Percentiles rank a stretch among this genome's conserved stretches.
Evolutionary conservation across 176 grass and related monocot species (phyloP).

Genomic region (Oryza longistaminata): DNA sequence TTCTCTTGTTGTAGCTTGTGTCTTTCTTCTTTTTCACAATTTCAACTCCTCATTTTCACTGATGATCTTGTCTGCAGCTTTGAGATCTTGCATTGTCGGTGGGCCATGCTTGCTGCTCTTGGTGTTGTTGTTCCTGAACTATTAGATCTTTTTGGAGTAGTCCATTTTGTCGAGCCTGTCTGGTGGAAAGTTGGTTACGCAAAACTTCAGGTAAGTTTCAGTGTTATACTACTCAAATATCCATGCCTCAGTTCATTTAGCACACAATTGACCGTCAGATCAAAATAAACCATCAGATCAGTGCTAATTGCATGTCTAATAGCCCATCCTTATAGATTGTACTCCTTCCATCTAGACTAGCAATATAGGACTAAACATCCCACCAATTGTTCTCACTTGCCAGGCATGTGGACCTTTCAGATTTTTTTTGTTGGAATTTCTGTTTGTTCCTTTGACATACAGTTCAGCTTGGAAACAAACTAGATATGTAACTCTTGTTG

Average conservation of each 20-base stretch:
- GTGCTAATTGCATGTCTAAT: not conserved
- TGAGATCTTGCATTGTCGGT: conserved; percentile 91
- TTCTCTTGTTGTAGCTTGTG: not conserved
- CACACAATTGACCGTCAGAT: not conserved
- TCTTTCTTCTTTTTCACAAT: not conserved
- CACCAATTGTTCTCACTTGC: not conserved
- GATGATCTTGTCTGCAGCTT: conserved; percentile 54
- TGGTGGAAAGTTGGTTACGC: conserved; percentile 99
- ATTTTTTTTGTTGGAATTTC: too few species aligned
- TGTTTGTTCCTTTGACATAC: not conserved
- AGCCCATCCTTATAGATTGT: not conserved
- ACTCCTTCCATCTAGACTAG: not conserved
- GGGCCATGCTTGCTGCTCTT: conserved; percentile 94
- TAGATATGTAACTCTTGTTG: not conserved
- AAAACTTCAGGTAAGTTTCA: conserved; percentile 73
- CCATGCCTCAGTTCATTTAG: not conserved
- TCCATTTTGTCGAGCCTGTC: conserved; percentile 85
- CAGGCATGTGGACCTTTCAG: not conserved
- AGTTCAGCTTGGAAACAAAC: not conserved
- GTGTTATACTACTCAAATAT: not conserved
- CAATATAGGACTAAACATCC: not conserved
- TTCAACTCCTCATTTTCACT: conserved; percentile 6
- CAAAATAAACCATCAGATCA: too few species aligned
- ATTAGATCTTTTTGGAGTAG: conserved; percentile 68
- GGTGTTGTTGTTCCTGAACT: conserved; percentile 87